These are phyloP conservation scores for Ramularia endophylla DNA, from an alignment of 2,329 filamentous ascomycete genomes.

Conservation along the genomic window DNA sequence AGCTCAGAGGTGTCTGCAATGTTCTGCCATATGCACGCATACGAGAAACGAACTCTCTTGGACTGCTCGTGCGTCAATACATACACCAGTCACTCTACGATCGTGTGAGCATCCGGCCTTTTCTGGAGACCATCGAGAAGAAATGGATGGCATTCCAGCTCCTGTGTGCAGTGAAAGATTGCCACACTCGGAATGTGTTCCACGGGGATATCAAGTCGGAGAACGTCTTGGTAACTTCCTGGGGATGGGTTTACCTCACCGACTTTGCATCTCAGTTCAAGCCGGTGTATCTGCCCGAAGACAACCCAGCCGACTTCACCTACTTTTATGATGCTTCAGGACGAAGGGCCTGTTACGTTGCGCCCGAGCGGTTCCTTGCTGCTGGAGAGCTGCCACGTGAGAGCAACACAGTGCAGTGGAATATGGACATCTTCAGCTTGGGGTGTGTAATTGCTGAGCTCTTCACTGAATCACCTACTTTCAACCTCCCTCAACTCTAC, in stretches of 20 bases:
- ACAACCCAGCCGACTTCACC: conserved; percentile 95
- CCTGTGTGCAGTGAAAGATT: conserved; percentile 85
- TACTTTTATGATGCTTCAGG: conserved; percentile 97
- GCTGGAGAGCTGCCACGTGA: conserved; percentile 55
- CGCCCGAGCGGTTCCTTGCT: conserved; percentile 82
- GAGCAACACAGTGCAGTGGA: conserved; percentile 53
- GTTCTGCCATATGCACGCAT: conserved; percentile 84
- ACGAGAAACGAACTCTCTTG: conserved; percentile 84
- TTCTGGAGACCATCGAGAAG: conserved; percentile 96
- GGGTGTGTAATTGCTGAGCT: conserved; percentile 96
- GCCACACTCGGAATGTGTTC: conserved; percentile 80
- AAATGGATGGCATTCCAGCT: conserved; percentile 98
- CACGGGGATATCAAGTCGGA: conserved; percentile 99
- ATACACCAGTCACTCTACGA: conserved; percentile 97
- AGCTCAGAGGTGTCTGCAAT: conserved; percentile 79
- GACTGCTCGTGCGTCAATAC: conserved; percentile 89
- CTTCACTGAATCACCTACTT: conserved; percentile 93
- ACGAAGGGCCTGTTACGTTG: conserved; percentile 86
- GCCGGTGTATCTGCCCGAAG: conserved; percentile 84
- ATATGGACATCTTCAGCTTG: conserved; percentile 97
- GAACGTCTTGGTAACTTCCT: conserved; percentile 93
- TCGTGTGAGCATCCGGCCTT: conserved; percentile 90
- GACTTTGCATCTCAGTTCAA: conserved; percentile 97
- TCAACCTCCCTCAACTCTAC: conserved; percentile 92
- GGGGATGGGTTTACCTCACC: conserved; percentile 99